phyloP scores from a whole-genome alignment of 1,139 yeast genomes.

The Groenewaldozyma sp. region DNA sequence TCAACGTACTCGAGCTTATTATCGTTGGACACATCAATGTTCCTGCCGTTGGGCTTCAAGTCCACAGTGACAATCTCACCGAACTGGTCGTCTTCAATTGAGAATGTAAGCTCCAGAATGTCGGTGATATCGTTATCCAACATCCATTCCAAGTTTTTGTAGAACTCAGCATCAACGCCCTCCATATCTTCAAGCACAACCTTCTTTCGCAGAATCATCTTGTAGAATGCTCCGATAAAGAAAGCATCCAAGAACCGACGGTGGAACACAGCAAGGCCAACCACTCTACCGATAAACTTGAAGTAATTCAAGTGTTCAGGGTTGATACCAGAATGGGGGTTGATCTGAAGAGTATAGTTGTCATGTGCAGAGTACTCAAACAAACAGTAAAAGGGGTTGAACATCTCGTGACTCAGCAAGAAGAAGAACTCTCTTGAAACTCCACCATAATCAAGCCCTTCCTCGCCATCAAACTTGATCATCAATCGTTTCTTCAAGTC shows the following conservation, averaged over 20 bases:
- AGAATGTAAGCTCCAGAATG: slow-evolving; percentile 77
- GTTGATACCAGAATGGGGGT: slow-evolving; percentile 95
- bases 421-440: slow-evolving; percentile 97
- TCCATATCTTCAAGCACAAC: slow-evolving; percentile 96
- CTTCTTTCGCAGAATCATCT: slow-evolving; percentile 93
- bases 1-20: slow-evolving; percentile 95
- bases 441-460: slow-evolving; percentile 98
- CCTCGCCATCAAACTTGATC: slow-evolving; percentile 99
- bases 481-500: slow-evolving; percentile 93
- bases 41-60: slow-evolving; percentile 77
- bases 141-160: slow-evolving; percentile 91
- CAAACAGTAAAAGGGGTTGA: slow-evolving; percentile 93
- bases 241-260: slow-evolving; percentile 95
- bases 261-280: slow-evolving; percentile 96
- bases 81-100: slow-evolving; percentile 92
- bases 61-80: slow-evolving; percentile 90
- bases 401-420: slow-evolving; percentile 94
- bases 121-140: slow-evolving; percentile 88
- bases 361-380: slow-evolving; percentile 97
- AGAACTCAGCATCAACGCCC: slow-evolving; percentile 96
- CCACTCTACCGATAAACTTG: slow-evolving; percentile 96
- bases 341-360: slow-evolving; percentile 93
- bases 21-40: slow-evolving; percentile 87
- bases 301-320: slow-evolving; percentile 97
- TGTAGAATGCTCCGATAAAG: slow-evolving; percentile 95